These are phyloP conservation scores for Phytophthora pistaciae DNA, from an alignment of 352 stramenopile genomes.

Conservation along the genomic window DNA sequence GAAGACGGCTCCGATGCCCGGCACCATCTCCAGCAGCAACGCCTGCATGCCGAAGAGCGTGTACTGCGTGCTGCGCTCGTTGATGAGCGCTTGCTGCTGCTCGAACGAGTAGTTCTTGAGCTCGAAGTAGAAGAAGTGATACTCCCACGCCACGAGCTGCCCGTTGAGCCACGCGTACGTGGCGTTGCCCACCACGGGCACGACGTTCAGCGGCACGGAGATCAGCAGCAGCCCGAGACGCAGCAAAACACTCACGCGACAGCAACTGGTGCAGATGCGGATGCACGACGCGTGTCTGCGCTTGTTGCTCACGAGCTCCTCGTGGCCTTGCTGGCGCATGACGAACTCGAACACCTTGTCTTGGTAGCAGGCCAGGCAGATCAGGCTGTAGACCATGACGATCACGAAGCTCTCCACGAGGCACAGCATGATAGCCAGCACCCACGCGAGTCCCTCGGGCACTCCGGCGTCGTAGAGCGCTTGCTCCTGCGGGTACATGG, in stretches of 20 bases:
- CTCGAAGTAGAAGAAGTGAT: constrained; percentile 75
- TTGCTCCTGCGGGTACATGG: constrained; percentile 53
- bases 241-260: constrained; percentile 54
- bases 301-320: constrained; percentile 50
- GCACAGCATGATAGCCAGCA: constrained; percentile 62
- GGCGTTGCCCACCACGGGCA: constrained; percentile 58
- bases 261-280: constrained; percentile 50
- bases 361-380: constrained; percentile 56
- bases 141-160: constrained; percentile 60
- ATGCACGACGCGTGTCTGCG: constrained; percentile 45
- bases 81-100: constrained; percentile 56
- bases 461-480: constrained; percentile 47
- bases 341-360: constrained; percentile 67
- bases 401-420: constrained; percentile 66
- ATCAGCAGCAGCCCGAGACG: constrained; percentile 54
- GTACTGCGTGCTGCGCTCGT: constrained; percentile 53
- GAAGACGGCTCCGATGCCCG: constrained; percentile 57
- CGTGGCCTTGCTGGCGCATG: constrained; percentile 47
- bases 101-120: constrained; percentile 56
- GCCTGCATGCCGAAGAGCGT: constrained; percentile 62
- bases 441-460: constrained; percentile 48
- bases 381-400: constrained; percentile 60
- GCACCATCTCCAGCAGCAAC: constrained; percentile 67
- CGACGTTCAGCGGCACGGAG: constrained; percentile 62
- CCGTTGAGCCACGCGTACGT: constrained; percentile 66